These are phyloP conservation scores for Mrakia hoshinonis DNA, from an alignment of 768 basidiomycete genomes.

Conservation along the genomic window DNA sequence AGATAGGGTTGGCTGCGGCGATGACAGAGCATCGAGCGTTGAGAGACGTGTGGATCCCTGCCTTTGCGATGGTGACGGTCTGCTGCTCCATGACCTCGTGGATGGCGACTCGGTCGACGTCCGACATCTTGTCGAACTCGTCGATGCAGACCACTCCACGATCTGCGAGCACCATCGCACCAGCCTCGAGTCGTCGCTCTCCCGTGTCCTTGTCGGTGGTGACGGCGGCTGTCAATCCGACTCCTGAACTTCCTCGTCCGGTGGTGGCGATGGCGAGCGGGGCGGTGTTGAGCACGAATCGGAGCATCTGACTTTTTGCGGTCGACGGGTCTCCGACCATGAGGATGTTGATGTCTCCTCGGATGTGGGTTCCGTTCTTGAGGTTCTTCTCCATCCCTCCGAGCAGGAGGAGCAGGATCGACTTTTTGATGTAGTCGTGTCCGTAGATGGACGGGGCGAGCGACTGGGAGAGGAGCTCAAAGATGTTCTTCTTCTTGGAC, in stretches of 20 bases:
- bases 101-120: conserved; percentile 95
- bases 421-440: conserved; percentile 89
- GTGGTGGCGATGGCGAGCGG: conserved; percentile 97
- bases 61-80: conserved; percentile 98
- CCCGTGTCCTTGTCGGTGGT: conserved; percentile 96
- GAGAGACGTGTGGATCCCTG: conserved; percentile 94
- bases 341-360: conserved; percentile 97
- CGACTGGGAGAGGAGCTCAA: conserved; percentile 79
- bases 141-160: conserved; percentile 98
- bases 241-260: conserved; percentile 94
- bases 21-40: conserved; percentile 97
- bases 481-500: conserved; percentile 75
- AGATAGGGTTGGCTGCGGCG: conserved; percentile 97
- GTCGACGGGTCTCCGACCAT: conserved; percentile 99
- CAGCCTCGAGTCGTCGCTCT: conserved; percentile 91
- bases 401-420: conserved; percentile 81
- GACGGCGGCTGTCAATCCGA: conserved; percentile 96
- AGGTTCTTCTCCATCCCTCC: conserved; percentile 98
- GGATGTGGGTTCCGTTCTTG: conserved; percentile 92
- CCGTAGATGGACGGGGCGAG: conserved; percentile 97
- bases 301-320: conserved; percentile 89
- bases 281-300: conserved; percentile 91
- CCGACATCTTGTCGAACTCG: conserved; percentile 99
- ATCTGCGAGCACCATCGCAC: conserved; percentile 98
- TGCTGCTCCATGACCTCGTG: conserved; percentile 99